phyloP scores from a whole-genome alignment of 495 filamentous ascomycete genomes.

The Pseudevernia furfuracea region DNA sequence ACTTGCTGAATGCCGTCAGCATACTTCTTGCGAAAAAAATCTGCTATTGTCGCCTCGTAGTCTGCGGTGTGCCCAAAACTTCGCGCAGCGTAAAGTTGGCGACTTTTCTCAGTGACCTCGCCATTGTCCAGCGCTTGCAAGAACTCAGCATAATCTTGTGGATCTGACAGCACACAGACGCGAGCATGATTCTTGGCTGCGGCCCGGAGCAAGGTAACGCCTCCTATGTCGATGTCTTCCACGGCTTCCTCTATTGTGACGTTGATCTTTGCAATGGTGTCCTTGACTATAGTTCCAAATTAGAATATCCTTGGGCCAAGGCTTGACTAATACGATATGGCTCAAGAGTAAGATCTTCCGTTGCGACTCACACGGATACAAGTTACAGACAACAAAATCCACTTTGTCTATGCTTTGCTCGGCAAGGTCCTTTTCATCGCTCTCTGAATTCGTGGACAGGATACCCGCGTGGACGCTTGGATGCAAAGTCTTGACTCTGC shows the following conservation, averaged over 20 bases:
- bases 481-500: conserved; percentile 95
- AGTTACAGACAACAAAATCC: conserved; percentile 96
- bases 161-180: conserved; percentile 91
- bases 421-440: conserved; percentile 92
- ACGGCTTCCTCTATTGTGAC: conserved; percentile 94
- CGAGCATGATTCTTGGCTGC: conserved; percentile 96
- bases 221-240: conserved; percentile 90
- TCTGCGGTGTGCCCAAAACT: conserved; percentile 97
- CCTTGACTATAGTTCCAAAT: conserved; percentile 66
- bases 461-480: conserved; percentile 91
- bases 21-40: conserved; percentile 96
- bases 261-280: conserved; percentile 91
- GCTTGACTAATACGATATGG: neutral
- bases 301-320: neutral
- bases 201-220: conserved; percentile 90
- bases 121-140: conserved; percentile 80
- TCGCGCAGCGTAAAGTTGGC: conserved; percentile 87
- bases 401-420: conserved; percentile 97
- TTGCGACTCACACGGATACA: conserved; percentile 46
- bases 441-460: conserved; percentile 81
- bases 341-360: neutral
- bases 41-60: conserved; percentile 88
- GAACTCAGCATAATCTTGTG: conserved; percentile 87
- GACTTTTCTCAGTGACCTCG: conserved; percentile 71
- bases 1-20: conserved; percentile 79